These are phyloP conservation scores for Psilocybe azurescens DNA, from an alignment of 768 basidiomycete genomes.

Conservation along the genomic window DNA sequence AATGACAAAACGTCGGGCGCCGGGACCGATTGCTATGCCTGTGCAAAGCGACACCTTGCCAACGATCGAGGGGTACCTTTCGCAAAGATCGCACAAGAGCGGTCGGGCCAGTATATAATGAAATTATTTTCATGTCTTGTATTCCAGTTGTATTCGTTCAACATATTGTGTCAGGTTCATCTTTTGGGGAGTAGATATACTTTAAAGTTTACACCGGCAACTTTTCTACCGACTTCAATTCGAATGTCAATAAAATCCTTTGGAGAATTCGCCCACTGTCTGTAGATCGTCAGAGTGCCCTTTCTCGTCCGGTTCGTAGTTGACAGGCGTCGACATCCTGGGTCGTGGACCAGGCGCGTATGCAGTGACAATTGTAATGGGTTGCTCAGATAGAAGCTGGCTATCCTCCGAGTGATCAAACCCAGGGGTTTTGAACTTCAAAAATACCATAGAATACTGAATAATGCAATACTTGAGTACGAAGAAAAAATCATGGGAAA, in stretches of 20 bases:
- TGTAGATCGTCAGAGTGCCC: slow-evolving; percentile 7
- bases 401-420: slow-evolving; percentile 28
- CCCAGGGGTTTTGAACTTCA: slow-evolving; percentile 39
- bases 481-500: background rate
- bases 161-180: too few relatives aligned
- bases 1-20: too few relatives aligned
- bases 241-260: slow-evolving; percentile 13
- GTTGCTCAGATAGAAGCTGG: slow-evolving; percentile 30
- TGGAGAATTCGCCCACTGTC: slow-evolving; percentile 6
- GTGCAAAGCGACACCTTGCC: too few relatives aligned
- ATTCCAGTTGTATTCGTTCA: too few relatives aligned
- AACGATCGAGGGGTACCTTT: too few relatives aligned
- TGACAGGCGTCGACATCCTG: slow-evolving; percentile 29
- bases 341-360: slow-evolving; percentile 15
- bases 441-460: slow-evolving; percentile 42
- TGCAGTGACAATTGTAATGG: slow-evolving; percentile 38
- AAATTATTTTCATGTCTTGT: too few relatives aligned
- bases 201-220: too few relatives aligned
- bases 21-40: too few relatives aligned
- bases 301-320: slow-evolving; percentile 22
- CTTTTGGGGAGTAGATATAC: too few relatives aligned
- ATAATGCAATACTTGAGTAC: background rate
- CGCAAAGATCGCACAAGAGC: too few relatives aligned
- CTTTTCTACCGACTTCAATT: background rate
- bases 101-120: too few relatives aligned